These are phyloP conservation scores for Colletotrichum sp. DNA, from an alignment of 2,329 filamentous ascomycete genomes.

Conservation along the genomic window DNA sequence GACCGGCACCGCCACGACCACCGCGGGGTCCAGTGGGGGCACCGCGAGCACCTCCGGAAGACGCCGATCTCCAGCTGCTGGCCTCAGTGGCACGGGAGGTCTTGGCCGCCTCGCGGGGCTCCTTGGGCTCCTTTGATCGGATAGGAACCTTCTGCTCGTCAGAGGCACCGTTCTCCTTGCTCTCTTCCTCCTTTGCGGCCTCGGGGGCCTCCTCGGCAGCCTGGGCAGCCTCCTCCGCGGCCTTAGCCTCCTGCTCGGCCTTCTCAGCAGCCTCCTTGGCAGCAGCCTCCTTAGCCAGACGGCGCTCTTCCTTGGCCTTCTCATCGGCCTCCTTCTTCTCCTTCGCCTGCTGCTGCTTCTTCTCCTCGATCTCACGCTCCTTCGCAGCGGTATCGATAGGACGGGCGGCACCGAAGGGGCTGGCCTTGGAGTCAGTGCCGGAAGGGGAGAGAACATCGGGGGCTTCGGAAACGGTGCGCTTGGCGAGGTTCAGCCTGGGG, in stretches of 20 bases:
- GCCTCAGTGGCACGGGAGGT: slow-evolving; percentile 60
- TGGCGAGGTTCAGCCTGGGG: slow-evolving; percentile 85
- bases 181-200: slow-evolving; percentile 31
- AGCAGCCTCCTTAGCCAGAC: slow-evolving; percentile 69
- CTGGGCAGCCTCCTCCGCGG: slow-evolving; percentile 28
- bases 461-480: slow-evolving; percentile 86
- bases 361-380: slow-evolving; percentile 91
- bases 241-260: slow-evolving; percentile 39
- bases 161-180: slow-evolving; percentile 36
- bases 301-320: slow-evolving; percentile 79
- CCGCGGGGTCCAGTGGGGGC: slow-evolving; percentile 43
- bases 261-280: slow-evolving; percentile 62
- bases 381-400: slow-evolving; percentile 92
- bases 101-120: slow-evolving; percentile 51
- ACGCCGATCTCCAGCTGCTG: slow-evolving; percentile 64
- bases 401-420: slow-evolving; percentile 89
- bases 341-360: slow-evolving; percentile 72
- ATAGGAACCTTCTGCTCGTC: slow-evolving; percentile 54
- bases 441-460: slow-evolving; percentile 57
- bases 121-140: slow-evolving; percentile 42
- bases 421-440: slow-evolving; percentile 78
- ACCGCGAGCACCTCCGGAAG: slow-evolving; percentile 53
- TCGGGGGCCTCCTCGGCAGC: slow-evolving; percentile 35
- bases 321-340: slow-evolving; percentile 90
- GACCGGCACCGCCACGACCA: slow-evolving; percentile 43